Base-by-base conservation (phyloP, 129 eudicot genomes). In the Solidago caesia region DNA sequence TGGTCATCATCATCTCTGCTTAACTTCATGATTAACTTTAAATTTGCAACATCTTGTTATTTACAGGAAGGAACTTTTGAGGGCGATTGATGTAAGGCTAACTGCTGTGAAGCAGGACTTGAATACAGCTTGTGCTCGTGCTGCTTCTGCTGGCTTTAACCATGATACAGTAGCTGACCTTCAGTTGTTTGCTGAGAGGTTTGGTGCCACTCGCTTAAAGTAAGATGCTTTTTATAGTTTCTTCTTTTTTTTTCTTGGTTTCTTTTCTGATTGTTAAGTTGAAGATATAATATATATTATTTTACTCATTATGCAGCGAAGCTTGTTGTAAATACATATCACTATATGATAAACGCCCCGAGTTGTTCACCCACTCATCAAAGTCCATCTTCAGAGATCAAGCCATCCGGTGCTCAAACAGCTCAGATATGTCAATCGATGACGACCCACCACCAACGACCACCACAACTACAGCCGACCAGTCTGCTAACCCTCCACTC, bases 51-150 rank as follows among this genome's bases (percentile, higher is more conserved):
- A 2, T 44, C 44, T 73, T 72, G 45, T 55, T 53, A 68, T 55
- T 67, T 69, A 56, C 84, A 95, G 99, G 96, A 95, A 89, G 90
- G 97, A 95, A 82, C 95, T 95, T 55, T 77, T 95, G 75, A 87
- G 96, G 84, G 99, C 99, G 59, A 89, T 95, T 68, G 99, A 95
- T 77, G 89, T 95, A 42, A 79, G 99, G 83, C 92, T 95, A 75
- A 75, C 52, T 64, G 96, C 99, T 8, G 94, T 87, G 58, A 89
- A 80, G 84, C 90, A 95, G 77, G 99, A 91, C 79, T 73, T 95
- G 73, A 70, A 82, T 44, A 82, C 85, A 47, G 91, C 99, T 58
- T 89, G 88, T 83, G 71, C 81, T 67, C 89, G 96, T 77, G 94
- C 97, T 51, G 89, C 88, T 53, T 87, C 99, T 79, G 97, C 97